Base-by-base conservation (phyloP, 495 filamentous ascomycete genomes). In the Talaromyces adpressus region DNA sequence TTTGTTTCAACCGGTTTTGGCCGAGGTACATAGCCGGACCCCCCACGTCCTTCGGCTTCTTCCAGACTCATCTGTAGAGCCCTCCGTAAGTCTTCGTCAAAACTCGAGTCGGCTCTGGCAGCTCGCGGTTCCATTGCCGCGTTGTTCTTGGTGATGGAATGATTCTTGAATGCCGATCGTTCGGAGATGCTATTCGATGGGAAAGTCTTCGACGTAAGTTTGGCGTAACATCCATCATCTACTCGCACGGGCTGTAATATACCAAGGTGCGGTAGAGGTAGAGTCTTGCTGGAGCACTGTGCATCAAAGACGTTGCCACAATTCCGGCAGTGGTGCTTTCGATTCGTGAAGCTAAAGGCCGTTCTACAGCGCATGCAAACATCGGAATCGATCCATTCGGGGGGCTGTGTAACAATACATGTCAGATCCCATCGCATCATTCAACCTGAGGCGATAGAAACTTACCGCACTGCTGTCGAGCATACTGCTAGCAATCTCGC, bases 331-430 rank as follows among this genome's bases (percentile, higher is more conserved):
- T 98, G 94, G 69, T 98, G 94, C 68, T 97, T 98, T 69, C 94
- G 86, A 72, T 98, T 98, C 63, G 92, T 98, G 70, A 98, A 98
- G 36, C 91, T 97, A 70, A 98, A 98, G 6, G 92, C 73, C 23
- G 93, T 97, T 63, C 94, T 86, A 69, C 94, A 98, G 72, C 94
- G 87, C 94, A 98, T 97, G 70, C 94, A 98, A 25, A 98, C 94
- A 68, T 98, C 94, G 1, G 93, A 97, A 74, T 98, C 95, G 32
- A 88, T 88, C 94, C 94, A 98, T 73, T 98, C 94, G 4, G 94
- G 94, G 3, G 94, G 94, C 93, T 97, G 66, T 57, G 27, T 47
- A 16, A 57, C 51, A 59, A 45, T 1, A 32, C 12, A 34, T 34
- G 30, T 58, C n/a, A 58, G 56, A 58, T 57, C 18, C 16, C 16